Evolutionary conservation across 176 grass and related monocot genomes (phyloP), one percentile per base, ranked within the genome.

Genomic region (Aegilops sharonensis): DNA sequence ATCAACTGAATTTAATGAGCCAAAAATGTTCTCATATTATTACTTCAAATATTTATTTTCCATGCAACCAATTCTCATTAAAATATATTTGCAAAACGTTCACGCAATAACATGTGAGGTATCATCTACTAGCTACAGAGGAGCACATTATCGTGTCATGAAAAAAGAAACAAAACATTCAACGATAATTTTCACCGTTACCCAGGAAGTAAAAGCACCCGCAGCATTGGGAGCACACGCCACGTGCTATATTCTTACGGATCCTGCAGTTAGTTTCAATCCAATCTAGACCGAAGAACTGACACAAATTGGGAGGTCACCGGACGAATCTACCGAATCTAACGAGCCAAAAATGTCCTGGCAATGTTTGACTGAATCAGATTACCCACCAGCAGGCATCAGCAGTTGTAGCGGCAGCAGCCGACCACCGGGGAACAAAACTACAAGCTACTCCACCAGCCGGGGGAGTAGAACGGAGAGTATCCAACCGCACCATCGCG

Each of bases 351-450:
- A 67, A 30, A 48, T 11, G 37, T 81, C 39, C 14, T 67, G 62
- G 11, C 13, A 1, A 3, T 67, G 37, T 1, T 80, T 13, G 9
- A 30, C n/a, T 6, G 18, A 47, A 23, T 36, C 30, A 27, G 29
- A 73, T 27, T 14, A 72, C 21, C 11, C 39, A 47, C 72, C 72
- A 50, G 9, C 24, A 75, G 42, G 42, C 23, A 29, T 23, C n/a
- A 20, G 25, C 39, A 61, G 31, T 2, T 83, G 60, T 25, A 67
- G 40, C 40, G 61, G 61, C 21, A 37, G 20, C 13, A 67, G 32
- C 72, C 79, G 64, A 86, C 88, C 50, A 72, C 72, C 11, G 64
- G 30, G 13, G 17, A 86, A 90, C 50, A 83, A 90, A 86, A 30
- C 17, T 14, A 40, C 5, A 32, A 57, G 68, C 9, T 17, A n/a